Percentiles rank a stretch among this genome's conserved stretches.
Evolutionary conservation across 2,329 filamentous ascomycete genomes (phyloP).

Genomic region (Colletotrichum gloeosporioides): DNA sequence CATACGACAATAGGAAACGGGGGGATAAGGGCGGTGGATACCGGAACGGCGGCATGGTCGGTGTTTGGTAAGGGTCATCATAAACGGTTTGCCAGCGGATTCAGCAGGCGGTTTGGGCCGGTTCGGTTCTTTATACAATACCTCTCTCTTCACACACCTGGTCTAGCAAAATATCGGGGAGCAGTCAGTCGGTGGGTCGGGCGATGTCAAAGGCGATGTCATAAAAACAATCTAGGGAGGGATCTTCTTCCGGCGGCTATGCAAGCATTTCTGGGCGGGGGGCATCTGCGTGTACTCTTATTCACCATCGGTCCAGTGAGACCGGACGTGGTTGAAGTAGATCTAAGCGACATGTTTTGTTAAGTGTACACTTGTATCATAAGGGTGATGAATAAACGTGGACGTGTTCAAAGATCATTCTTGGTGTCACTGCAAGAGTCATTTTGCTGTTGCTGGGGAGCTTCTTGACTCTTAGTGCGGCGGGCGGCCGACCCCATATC

Average conservation of each 20-base stretch:
- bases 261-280: neutral
- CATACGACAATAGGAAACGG: neutral
- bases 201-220: neutral
- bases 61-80: conserved; percentile 15
- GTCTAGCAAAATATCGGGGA: neutral
- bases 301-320: neutral
- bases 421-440: neutral
- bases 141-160: neutral
- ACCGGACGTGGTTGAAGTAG: neutral
- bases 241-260: neutral
- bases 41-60: conserved; percentile 17
- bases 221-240: neutral
- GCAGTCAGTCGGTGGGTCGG: neutral
- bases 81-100: neutral
- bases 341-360: neutral
- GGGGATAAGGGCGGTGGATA: conserved; percentile 9
- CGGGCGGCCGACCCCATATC: neutral
- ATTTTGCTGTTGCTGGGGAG: neutral
- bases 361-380: neutral
- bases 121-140: neutral
- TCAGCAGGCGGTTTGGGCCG: neutral
- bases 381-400: neutral
- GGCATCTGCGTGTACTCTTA: neutral
- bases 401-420: neutral
- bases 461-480: neutral